Percentiles rank a stretch among this genome's conserved stretches.
Evolutionary conservation across 768 basidiomycete species (phyloP).

Genomic region (Clavulina sp.): DNA sequence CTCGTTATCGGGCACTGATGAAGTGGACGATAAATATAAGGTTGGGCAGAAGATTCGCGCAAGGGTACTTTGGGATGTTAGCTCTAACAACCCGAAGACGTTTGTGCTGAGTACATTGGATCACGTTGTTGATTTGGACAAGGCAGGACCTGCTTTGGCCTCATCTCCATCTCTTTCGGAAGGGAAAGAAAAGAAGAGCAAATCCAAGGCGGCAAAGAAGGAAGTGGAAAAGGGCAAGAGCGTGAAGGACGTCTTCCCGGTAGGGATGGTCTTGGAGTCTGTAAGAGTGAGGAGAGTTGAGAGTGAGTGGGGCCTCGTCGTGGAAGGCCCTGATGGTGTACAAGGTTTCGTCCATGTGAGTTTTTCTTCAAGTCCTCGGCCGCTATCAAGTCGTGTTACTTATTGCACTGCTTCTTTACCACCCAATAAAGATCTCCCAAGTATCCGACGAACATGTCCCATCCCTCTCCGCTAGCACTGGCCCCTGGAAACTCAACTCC

Average conservation of each 20-base stretch:
- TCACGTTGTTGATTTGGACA: constrained; percentile 48
- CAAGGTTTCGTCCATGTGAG: constrained; percentile 81
- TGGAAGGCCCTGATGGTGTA: constrained; percentile 42
- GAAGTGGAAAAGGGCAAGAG: constrained; percentile 7
- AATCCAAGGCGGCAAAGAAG: too few species aligned
- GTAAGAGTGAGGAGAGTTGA: constrained; percentile 64
- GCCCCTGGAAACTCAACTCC: constrained; percentile 65
- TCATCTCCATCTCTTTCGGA: too few species aligned
- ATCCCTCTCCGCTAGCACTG: constrained; percentile 47
- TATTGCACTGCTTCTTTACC: not conserved
- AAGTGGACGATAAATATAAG: constrained; percentile 30
- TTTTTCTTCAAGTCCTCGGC: constrained; percentile 12
- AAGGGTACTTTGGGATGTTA: constrained; percentile 66
- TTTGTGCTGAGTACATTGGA: constrained; percentile 66
- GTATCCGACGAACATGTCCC: constrained; percentile 81
- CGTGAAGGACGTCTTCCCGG: constrained; percentile 43
- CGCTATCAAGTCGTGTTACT: not conserved
- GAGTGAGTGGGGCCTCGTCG: constrained; percentile 62
- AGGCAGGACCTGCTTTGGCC: too few species aligned
- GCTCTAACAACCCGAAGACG: constrained; percentile 47
- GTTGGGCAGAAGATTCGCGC: constrained; percentile 65
- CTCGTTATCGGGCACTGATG: constrained; percentile 18
- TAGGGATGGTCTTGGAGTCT: constrained; percentile 54
- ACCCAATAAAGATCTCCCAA: constrained; percentile 62
- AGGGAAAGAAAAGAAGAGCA: too few species aligned